Conservation (phyloP, 306 rosid genomes). For the Medicago arabica region DNA sequence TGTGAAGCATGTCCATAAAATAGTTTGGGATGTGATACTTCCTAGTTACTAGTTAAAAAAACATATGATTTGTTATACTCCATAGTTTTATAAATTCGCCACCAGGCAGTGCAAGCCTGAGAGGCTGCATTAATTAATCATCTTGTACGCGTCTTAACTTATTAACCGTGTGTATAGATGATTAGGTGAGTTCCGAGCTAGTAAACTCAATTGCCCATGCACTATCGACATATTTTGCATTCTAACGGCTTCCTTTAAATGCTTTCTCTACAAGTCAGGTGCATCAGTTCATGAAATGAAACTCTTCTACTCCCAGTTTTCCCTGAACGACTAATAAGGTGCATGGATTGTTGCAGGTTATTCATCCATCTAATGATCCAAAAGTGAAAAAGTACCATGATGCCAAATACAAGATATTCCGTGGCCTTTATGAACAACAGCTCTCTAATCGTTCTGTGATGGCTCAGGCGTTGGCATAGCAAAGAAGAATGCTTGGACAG, state of each 20-base stretch:
- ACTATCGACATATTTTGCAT: constrained; percentile 11
- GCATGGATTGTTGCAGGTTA: constrained; percentile 61
- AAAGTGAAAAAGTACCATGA: constrained; percentile 89
- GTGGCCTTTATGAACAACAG: constrained; percentile 80
- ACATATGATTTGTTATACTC: constrained; percentile 11
- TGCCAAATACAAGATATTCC: constrained; percentile 79
- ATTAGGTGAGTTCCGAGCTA: neutral
- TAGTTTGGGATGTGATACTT: constrained; percentile 20
- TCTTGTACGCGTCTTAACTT: neutral
- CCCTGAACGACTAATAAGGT: constrained; percentile 18
- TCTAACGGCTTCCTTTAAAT: neutral
- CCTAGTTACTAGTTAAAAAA: constrained; percentile 12
- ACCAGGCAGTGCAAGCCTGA: neutral
- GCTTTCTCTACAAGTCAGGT: neutral
- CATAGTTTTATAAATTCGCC: neutral
- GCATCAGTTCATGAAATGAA: constrained; percentile 1
- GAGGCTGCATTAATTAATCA: constrained; percentile 24
- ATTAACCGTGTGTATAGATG: neutral
- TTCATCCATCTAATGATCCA: constrained; percentile 81
- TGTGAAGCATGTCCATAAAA: too few species aligned
- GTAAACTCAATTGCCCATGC: constrained; percentile 1
- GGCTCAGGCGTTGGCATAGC: constrained; percentile 74
- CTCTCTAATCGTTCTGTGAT: constrained; percentile 75
- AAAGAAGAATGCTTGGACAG: constrained; percentile 21
- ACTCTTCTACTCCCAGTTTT: constrained; percentile 14